These are phyloP conservation scores for Hanseniaspora clermontiae DNA, from an alignment of 805 yeast species.

Conservation along the genomic window DNA sequence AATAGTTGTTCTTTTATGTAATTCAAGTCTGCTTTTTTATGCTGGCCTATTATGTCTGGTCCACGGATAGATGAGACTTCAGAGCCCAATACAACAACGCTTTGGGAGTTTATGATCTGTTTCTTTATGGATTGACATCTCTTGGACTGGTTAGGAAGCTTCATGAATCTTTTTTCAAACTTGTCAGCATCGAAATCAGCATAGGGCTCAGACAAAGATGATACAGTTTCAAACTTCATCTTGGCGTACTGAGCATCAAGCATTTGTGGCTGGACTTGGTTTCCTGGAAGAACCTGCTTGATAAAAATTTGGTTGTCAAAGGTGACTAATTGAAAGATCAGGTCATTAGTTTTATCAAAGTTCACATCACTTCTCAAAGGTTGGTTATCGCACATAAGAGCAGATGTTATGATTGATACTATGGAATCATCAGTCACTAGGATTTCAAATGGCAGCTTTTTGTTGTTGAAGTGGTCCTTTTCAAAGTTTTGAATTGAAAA, in stretches of 20 bases:
- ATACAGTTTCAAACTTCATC: slow-evolving; percentile 66
- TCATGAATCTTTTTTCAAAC: slow-evolving; percentile 53
- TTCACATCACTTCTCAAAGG: slow-evolving; percentile 35
- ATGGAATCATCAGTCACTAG: slow-evolving; percentile 31
- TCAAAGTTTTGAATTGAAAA: slow-evolving; percentile 47
- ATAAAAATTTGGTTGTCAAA: slow-evolving; percentile 69
- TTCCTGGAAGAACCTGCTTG: slow-evolving; percentile 28
- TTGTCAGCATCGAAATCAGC: slow-evolving; percentile 48
- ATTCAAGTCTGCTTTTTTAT: neutral
- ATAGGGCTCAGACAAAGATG: slow-evolving; percentile 70
- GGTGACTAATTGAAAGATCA: slow-evolving; percentile 45
- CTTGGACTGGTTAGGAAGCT: slow-evolving; percentile 36
- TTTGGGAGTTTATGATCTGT: neutral
- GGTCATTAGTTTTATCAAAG: slow-evolving; percentile 37
- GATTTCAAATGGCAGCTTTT: slow-evolving; percentile 24
- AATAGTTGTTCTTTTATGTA: neutral
- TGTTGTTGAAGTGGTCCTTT: slow-evolving; percentile 30
- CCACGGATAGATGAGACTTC: slow-evolving; percentile 3
- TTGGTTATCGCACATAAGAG: slow-evolving; percentile 2
- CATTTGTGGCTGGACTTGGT: neutral
- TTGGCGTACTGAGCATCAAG: slow-evolving; percentile 23
- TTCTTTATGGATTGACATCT: slow-evolving; percentile 2
- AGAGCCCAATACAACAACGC: neutral
- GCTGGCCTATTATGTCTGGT: neutral
- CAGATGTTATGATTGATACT: slow-evolving; percentile 33